Evolutionary conservation across 352 stramenopile genomes (phyloP).

Genomic region (Globisporangium lucens): DNA sequence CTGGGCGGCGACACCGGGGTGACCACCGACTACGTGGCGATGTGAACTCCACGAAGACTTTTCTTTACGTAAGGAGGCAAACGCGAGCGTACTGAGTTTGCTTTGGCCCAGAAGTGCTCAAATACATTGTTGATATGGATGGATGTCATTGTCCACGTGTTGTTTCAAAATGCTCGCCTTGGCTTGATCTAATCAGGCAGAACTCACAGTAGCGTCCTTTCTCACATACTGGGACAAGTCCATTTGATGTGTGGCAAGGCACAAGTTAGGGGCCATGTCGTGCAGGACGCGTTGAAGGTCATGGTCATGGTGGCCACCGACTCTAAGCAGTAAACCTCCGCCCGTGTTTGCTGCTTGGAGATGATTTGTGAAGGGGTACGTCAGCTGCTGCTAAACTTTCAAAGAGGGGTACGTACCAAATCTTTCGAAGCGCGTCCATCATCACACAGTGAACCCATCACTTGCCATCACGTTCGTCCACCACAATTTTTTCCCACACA

Average conservation of each 20-base stretch:
- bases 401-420: neutral
- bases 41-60: slow-evolving; percentile 4
- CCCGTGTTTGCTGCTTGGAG: neutral
- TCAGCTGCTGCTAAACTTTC: slow-evolving; percentile 3
- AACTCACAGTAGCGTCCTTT: too few relatives aligned
- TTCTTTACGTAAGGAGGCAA: neutral
- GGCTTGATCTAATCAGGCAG: too few relatives aligned
- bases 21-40: slow-evolving; percentile 16
- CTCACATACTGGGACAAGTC: too few relatives aligned
- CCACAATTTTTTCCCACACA: too few relatives aligned
- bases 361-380: neutral
- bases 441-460: neutral
- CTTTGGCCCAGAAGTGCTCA: neutral
- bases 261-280: too few relatives aligned
- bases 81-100: neutral
- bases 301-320: too few relatives aligned
- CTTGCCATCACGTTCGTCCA: neutral
- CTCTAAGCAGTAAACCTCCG: too few relatives aligned
- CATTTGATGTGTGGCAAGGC: too few relatives aligned
- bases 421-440: slow-evolving; percentile 3
- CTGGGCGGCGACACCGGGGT: slow-evolving; percentile 9
- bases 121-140: neutral
- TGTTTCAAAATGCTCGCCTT: too few relatives aligned
- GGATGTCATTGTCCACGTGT: neutral
- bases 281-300: too few relatives aligned